A percentile compares a stretch with the other conserved stretches of the same genome.
These are phyloP conservation scores for Colletotrichum musicola DNA, from an alignment of 2,329 filamentous ascomycete species.

Conservation along the genomic window DNA sequence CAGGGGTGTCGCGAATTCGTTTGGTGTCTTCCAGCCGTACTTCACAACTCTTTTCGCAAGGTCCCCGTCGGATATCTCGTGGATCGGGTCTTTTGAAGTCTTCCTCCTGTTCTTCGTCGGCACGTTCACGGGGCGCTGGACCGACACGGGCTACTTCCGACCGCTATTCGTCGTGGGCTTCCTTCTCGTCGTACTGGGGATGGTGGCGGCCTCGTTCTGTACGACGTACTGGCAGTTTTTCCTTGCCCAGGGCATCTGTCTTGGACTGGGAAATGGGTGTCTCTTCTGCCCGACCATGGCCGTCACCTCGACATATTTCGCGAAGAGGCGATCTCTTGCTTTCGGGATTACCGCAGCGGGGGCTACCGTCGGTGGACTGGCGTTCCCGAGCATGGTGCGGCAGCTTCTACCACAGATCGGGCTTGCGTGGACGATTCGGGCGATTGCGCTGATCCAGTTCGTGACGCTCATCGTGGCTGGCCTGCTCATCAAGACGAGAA, in stretches of 20 bases:
- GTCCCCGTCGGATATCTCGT: constrained; percentile 61
- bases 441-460: constrained; percentile 71
- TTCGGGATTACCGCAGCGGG: constrained; percentile 74
- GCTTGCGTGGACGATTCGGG: constrained; percentile 69
- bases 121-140: constrained; percentile 64
- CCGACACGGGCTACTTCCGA: constrained; percentile 66
- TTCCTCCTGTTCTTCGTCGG: constrained; percentile 69
- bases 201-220: constrained; percentile 60
- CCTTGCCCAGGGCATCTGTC: constrained; percentile 65
- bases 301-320: constrained; percentile 76
- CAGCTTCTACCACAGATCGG: constrained; percentile 67
- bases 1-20: constrained; percentile 67
- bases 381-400: constrained; percentile 70
- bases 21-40: constrained; percentile 67
- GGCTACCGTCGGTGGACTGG: constrained; percentile 66
- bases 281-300: constrained; percentile 75
- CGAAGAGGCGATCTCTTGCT: constrained; percentile 66
- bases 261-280: constrained; percentile 70
- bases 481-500: constrained; percentile 54
- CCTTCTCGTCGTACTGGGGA: constrained; percentile 57
- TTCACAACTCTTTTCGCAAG: constrained; percentile 57
- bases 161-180: constrained; percentile 56
- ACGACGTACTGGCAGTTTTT: constrained; percentile 68
- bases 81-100: constrained; percentile 67
- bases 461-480: constrained; percentile 53